Evolutionary conservation across 805 yeast genomes (phyloP), one percentile per base, ranked within the genome.

Genomic region (Yamadazyma phyllophila): DNA sequence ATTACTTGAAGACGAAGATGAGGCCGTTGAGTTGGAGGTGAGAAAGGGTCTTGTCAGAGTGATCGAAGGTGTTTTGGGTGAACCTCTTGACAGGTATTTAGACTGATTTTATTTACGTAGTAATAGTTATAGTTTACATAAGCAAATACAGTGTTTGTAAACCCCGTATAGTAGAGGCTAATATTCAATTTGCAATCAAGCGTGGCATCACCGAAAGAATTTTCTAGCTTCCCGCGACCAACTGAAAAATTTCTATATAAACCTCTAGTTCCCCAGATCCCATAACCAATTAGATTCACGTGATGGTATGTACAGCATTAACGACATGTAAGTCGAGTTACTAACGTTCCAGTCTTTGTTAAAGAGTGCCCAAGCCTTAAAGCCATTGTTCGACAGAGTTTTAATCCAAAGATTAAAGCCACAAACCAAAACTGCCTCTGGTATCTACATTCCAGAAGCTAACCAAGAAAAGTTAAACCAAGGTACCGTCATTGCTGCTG

Each of bases 381-480:
- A 85, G 56, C 99, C 99, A 53, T 82, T 95, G 58, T 78, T 94
- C 58, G 98, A 94, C 83, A 86, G 99, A 74, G 92, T 94, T 50
- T 81, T 94, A 53, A 97, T 94, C 52, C 97, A 91, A 76, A 87
- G 97, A 71, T 72, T 85, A 63, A 90, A 89, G 78, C 96, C 96
- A 49, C 85, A 88, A 62, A 78, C 92, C 55, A 79, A 90, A 76
- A 91, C 98, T 49, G 86, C 96, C 47, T 83, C 94, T 37, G 98
- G 98, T 62, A 80, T 91, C 61, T 88, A 82, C 72, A 85, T 91
- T 56, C 98, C 98, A 51, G 97, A 91, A 73, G 90, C 90, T 78
- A 91, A 92, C 77, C 95, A 85, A 59, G 92, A 88, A 67, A 94
- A 92, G 74, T 80, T 90, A 63, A 88, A 88, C 77, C 87, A 89